Evolutionary conservation across 495 filamentous ascomycete species (phyloP).

Genomic region (Penicillium canariense): DNA sequence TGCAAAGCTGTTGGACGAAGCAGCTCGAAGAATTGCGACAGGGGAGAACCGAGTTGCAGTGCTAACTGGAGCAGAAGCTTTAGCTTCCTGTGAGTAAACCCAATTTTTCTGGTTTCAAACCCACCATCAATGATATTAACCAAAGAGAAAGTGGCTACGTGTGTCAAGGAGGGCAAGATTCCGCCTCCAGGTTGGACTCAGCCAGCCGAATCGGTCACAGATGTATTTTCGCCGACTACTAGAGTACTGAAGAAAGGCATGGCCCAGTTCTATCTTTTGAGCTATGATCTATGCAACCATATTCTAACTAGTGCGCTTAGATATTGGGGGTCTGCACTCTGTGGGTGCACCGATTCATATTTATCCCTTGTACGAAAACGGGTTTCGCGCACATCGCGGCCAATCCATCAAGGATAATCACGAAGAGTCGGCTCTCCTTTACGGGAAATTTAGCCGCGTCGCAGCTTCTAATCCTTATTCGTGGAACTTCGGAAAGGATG

Average conservation of each 20-base stretch:
- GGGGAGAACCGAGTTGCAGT: constrained; percentile 49
- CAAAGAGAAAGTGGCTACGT: no score
- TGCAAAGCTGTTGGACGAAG: constrained; percentile 53
- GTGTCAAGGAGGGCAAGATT: no score
- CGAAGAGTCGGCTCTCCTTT: constrained; percentile 45
- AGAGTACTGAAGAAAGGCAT: no score
- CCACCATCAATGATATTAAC: no score
- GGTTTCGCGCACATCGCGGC: constrained; percentile 45
- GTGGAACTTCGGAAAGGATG: constrained; percentile 45
- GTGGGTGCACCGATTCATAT: constrained; percentile 53
- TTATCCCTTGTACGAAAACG: constrained; percentile 56
- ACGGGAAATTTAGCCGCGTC: constrained; percentile 48
- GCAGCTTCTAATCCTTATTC: constrained; percentile 43
- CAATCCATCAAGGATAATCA: constrained; percentile 50
- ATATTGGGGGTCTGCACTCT: constrained; percentile 42
- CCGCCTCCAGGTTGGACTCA: constrained; percentile 50
- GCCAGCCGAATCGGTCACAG: constrained; percentile 27
- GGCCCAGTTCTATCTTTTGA: no score
- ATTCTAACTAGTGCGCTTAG: constrained; percentile 6
- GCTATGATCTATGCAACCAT: no score
- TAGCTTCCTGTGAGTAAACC: constrained; percentile 57
- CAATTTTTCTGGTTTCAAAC: no score
- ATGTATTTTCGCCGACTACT: constrained; percentile 16
- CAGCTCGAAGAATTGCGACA: constrained; percentile 46
- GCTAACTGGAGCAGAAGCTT: constrained; percentile 55